Evolutionary conservation across 345 rosid species (phyloP).

Genomic region (Syzygium oleosum): DNA sequence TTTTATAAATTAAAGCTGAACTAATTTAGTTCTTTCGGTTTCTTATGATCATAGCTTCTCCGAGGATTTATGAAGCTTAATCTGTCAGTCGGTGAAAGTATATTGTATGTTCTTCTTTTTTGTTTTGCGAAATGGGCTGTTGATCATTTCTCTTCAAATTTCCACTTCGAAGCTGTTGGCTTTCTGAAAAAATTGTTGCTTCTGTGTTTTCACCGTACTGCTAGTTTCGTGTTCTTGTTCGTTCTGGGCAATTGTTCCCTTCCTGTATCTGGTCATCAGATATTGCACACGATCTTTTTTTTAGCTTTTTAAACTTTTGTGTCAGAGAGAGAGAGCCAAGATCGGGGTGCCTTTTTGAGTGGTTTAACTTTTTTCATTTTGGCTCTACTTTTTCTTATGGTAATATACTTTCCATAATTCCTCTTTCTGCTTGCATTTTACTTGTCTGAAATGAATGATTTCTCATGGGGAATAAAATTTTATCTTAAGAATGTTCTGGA

Average conservation of each 20-base stretch:
- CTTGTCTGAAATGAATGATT: neutral
- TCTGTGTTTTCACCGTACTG: neutral
- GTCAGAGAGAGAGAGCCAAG: neutral
- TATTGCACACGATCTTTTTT: neutral
- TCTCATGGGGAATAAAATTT: neutral
- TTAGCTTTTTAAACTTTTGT: neutral
- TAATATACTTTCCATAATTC: neutral
- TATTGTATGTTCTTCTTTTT: neutral
- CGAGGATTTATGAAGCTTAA: neutral
- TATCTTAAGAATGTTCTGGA: neutral
- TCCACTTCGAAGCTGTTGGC: neutral
- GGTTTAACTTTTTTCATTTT: neutral
- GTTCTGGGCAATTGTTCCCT: neutral
- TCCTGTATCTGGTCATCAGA: neutral
- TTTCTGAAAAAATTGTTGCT: neutral
- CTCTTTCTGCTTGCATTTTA: neutral
- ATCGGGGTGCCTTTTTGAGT: neutral
- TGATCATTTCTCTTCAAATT: neutral
- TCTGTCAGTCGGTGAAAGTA: neutral
- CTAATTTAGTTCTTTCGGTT: neutral
- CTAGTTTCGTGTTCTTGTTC: neutral
- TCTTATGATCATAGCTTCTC: neutral
- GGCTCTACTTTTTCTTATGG: neutral
- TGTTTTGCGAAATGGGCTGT: neutral
- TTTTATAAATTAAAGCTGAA: neutral